phyloP scores from a whole-genome alignment of 768 basidiomycete species.

The Tricholoma furcatifolium region DNA sequence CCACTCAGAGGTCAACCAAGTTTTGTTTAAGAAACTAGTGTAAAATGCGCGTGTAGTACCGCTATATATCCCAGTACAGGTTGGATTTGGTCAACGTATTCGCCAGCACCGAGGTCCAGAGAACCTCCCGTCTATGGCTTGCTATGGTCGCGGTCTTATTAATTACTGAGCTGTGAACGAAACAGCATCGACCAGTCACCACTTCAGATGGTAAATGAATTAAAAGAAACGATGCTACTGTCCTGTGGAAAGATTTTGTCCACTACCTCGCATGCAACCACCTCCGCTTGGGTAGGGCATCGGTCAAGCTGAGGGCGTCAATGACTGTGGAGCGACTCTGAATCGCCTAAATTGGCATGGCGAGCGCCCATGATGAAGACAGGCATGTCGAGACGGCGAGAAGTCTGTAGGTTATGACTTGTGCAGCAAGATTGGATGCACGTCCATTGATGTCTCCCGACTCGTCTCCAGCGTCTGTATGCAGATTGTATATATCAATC shows the following conservation, averaged over 20 bases:
- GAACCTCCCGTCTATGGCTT: slow-evolving; percentile 34
- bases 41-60: slow-evolving; percentile 31
- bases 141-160: slow-evolving; percentile 17
- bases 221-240: slow-evolving; percentile 21
- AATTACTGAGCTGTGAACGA: slow-evolving; percentile 22
- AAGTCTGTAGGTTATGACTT: slow-evolving; percentile 26
- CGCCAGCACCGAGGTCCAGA: slow-evolving; percentile 24
- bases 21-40: slow-evolving; percentile 28
- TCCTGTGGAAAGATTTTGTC: slow-evolving; percentile 35
- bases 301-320: slow-evolving; percentile 21
- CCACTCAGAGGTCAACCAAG: slow-evolving; percentile 24
- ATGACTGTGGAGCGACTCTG: slow-evolving; percentile 24
- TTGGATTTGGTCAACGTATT: slow-evolving; percentile 22
- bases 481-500: slow-evolving; percentile 37
- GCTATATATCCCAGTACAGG: slow-evolving; percentile 26
- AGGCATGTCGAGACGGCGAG: slow-evolving; percentile 35
- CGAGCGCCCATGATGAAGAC: slow-evolving; percentile 34
- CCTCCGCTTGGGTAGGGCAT: slow-evolving; percentile 23
- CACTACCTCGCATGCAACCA: slow-evolving; percentile 35
- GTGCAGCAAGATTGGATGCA: slow-evolving; percentile 30
- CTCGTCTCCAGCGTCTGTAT: slow-evolving; percentile 35
- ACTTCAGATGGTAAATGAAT: slow-evolving; percentile 25
- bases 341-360: slow-evolving; percentile 32
- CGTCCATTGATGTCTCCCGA: slow-evolving; percentile 30
- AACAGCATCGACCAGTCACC: slow-evolving; percentile 32